Evolutionary conservation across 176 grass and related monocot genomes (phyloP).

Genomic region (Ananas comosus): DNA sequence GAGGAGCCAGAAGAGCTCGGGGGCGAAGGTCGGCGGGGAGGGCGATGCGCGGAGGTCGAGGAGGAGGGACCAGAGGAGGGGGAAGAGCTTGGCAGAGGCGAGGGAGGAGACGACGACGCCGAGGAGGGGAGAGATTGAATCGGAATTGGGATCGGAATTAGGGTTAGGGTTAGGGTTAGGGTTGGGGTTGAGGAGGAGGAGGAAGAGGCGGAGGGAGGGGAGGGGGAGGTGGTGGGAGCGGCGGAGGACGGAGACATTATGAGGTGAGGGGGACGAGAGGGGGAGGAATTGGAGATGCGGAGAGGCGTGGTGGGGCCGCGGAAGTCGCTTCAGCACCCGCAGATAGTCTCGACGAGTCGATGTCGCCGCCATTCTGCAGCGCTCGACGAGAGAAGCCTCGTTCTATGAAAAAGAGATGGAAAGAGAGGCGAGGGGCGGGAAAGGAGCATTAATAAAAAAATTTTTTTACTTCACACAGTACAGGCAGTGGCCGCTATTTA

Average conservation of each 20-base stretch:
- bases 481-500: too few relatives aligned
- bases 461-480: too few relatives aligned
- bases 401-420: background rate
- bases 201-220: constrained; percentile 56
- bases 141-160: constrained; percentile 3
- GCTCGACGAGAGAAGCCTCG: background rate
- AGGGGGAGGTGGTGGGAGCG: constrained; percentile 51
- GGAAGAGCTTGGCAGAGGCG: constrained; percentile 44
- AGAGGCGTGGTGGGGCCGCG: constrained; percentile 63
- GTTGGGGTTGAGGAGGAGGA: constrained; percentile 29
- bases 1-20: constrained; percentile 54
- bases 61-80: constrained; percentile 72
- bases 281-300: constrained; percentile 43
- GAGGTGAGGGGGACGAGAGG: constrained; percentile 38
- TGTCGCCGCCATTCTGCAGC: background rate
- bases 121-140: constrained; percentile 44
- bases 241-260: constrained; percentile 45
- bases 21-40: constrained; percentile 18
- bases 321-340: constrained; percentile 75
- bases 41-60: constrained; percentile 35
- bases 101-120: constrained; percentile 50
- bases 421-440: background rate
- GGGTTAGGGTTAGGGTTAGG: constrained; percentile 41
- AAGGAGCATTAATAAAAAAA: too few relatives aligned
- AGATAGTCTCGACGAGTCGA: constrained; percentile 46